Conservation (phyloP, 768 basidiomycete genomes). For the Tubosaeta sp. region DNA sequence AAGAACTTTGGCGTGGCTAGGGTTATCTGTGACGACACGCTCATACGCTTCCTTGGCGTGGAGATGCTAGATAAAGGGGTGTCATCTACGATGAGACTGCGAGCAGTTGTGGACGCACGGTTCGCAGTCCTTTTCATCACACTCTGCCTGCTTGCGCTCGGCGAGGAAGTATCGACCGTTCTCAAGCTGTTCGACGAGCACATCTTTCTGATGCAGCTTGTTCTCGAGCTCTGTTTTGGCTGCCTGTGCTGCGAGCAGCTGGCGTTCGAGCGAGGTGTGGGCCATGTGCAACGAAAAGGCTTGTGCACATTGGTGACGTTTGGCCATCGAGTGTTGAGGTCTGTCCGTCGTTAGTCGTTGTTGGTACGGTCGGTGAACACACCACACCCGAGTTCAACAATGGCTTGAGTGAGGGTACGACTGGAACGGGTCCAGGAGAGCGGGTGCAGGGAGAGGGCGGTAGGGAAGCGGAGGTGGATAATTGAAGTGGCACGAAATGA, state of each 20-base stretch:
- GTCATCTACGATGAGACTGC: conserved; percentile 12
- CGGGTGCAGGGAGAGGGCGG: too few species aligned
- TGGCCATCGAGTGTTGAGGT: conserved; percentile 64
- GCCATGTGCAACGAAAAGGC: conserved; percentile 58
- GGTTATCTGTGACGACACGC: conserved; percentile 89
- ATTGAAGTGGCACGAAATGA: too few species aligned
- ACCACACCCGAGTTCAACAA: conserved; percentile 67
- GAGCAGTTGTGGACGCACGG: conserved; percentile 43
- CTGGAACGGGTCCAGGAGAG: too few species aligned
- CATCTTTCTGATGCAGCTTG: conserved; percentile 62
- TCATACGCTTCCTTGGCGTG: too few species aligned
- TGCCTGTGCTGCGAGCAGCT: conserved; percentile 57
- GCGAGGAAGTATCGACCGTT: conserved; percentile 65
- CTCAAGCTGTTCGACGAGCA: conserved; percentile 60
- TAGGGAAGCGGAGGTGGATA: too few species aligned
- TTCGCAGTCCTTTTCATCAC: conserved; percentile 62
- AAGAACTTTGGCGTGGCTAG: conserved; percentile 92
- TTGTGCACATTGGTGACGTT: conserved; percentile 59
- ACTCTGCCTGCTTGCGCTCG: conserved; percentile 64
- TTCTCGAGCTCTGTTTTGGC: conserved; percentile 62
- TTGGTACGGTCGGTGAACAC: conserved; percentile 5
- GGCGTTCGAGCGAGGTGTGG: conserved; percentile 63
- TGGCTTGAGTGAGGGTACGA: too few species aligned
- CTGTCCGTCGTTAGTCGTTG: conserved; percentile 30
- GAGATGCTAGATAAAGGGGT: conserved; percentile 54